Base-by-base conservation (phyloP, 257 asterid genomes). In the Solanum chaucha region DNA sequence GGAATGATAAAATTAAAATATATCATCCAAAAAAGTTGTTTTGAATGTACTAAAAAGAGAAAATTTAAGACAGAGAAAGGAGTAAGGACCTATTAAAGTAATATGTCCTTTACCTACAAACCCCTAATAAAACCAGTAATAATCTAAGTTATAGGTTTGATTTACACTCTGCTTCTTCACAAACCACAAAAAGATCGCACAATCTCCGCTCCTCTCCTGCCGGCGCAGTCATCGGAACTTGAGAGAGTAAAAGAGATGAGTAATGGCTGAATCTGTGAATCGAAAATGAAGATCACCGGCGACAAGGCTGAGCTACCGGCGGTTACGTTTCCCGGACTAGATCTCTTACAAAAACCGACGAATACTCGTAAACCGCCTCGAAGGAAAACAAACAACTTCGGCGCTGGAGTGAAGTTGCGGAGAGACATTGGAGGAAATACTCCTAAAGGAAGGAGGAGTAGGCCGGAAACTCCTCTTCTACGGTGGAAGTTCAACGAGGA, bases 381-480 rank as follows among this genome's bases (percentile, higher is more conserved):
- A 81, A 94, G 94, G 90, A 94, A 87, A 87, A 88, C 83, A 46
- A 92, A 65, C 92, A 87, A 75, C 86, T 82, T 80, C 41, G 1
- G 90, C 90, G 86, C 77, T 22, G 91, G 94, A 35, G 88, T 91
- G 82, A 89, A 93, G 87, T 74, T 93, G 71, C 90, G 88, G 89
- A 91, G 88, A 88, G 93, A 90, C 17, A 65, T 48, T 12, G 86
- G 87, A 26, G 89, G 90, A 13, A 67, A 74, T 40, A 86, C 87
- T 12, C 88, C 92, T 28, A 80, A 46, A 44, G 84, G 85, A 19
- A 93, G 90, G 87, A 86, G 89, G 30, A 88, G 90, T 90, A 91
- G 92, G 44, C 95, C 95, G 17, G 94, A 92, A 64, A 94, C 98
- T 55, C 98, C 95, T 85, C 83, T 92, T 10, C 89, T 92, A n/a